phyloP scores from a whole-genome alignment of 2,329 filamentous ascomycete genomes.

The Epichloe coenophiala region DNA sequence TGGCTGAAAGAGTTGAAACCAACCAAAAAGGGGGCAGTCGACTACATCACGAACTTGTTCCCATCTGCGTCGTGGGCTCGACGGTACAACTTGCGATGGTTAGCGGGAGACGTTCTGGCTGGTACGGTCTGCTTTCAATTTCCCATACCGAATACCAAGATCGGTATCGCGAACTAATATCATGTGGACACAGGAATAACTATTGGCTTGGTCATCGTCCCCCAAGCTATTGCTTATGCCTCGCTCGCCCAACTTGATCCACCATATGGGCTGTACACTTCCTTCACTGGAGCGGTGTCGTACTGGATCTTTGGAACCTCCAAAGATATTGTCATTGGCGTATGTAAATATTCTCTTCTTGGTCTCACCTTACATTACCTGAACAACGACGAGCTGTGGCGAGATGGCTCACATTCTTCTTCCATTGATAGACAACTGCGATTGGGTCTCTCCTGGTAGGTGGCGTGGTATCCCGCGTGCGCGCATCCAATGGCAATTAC shows the following conservation, averaged over 20 bases:
- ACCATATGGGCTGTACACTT: conserved; percentile 67
- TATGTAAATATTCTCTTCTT: conserved; percentile 13
- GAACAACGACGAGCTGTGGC: too few relatives aligned
- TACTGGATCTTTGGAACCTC: conserved; percentile 81
- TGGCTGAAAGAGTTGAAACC: conserved; percentile 47
- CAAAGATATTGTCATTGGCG: conserved; percentile 72
- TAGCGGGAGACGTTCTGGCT: conserved; percentile 59
- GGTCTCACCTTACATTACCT: too few relatives aligned
- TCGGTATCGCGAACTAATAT: too few relatives aligned
- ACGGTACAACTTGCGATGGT: conserved; percentile 60
- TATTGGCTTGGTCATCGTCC: conserved; percentile 58
- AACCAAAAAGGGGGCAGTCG: conserved; percentile 24
- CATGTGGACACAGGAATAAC: conserved; percentile 17
- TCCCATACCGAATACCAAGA: too few relatives aligned
- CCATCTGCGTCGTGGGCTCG: conserved; percentile 57
- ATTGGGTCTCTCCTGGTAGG: conserved; percentile 38
- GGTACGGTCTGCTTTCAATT: conserved; percentile 27
- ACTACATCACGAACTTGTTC: conserved; percentile 42
- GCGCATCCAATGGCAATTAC: conserved; percentile 21
- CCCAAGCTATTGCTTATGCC: conserved; percentile 72
- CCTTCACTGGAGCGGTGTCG: conserved; percentile 65
- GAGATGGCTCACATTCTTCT: neutral
- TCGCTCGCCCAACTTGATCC: conserved; percentile 52
- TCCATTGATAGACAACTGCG: conserved; percentile 36
- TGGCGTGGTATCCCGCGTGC: conserved; percentile 28